Percentiles rank a stretch among this genome's conserved stretches.
These are phyloP conservation scores for Bullera alba DNA, from an alignment of 768 basidiomycete genomes.

Conservation along the genomic window DNA sequence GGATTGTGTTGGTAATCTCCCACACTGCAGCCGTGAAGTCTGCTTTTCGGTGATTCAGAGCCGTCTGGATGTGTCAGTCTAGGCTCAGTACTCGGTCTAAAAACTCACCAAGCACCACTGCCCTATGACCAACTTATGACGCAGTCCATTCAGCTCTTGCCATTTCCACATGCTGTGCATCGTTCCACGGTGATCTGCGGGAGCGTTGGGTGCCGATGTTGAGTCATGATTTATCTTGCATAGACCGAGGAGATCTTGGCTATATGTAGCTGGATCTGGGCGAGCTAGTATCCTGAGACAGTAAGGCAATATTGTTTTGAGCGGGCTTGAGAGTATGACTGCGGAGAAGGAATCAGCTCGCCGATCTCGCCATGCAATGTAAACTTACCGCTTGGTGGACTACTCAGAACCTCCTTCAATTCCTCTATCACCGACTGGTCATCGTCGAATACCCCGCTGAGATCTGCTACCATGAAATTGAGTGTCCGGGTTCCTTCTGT, in stretches of 20 bases:
- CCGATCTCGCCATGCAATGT: background rate
- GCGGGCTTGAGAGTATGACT: conserved; percentile 4
- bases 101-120: too few species aligned
- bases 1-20: too few species aligned
- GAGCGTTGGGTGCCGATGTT: too few species aligned
- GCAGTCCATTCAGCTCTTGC: too few species aligned
- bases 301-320: conserved; percentile 16
- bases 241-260: background rate
- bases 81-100: too few species aligned
- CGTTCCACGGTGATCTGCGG: too few species aligned
- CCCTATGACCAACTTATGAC: too few species aligned
- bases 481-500: conserved; percentile 20
- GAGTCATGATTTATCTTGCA: too few species aligned
- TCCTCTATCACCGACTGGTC: conserved; percentile 5
- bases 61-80: too few species aligned
- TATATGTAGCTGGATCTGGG: background rate
- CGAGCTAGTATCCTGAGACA: conserved; percentile 9
- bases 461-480: conserved; percentile 13
- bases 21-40: too few species aligned
- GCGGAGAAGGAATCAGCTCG: background rate
- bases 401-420: conserved; percentile 7
- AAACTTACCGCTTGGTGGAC: conserved; percentile 19
- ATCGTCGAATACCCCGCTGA: conserved; percentile 5
- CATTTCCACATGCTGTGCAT: too few species aligned
- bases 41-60: too few species aligned